A percentile compares a stretch with the other conserved stretches of the same genome.
Conservation (phyloP, 495 filamentous ascomycete genomes). For the Hapsidospora chrysogenum region DNA sequence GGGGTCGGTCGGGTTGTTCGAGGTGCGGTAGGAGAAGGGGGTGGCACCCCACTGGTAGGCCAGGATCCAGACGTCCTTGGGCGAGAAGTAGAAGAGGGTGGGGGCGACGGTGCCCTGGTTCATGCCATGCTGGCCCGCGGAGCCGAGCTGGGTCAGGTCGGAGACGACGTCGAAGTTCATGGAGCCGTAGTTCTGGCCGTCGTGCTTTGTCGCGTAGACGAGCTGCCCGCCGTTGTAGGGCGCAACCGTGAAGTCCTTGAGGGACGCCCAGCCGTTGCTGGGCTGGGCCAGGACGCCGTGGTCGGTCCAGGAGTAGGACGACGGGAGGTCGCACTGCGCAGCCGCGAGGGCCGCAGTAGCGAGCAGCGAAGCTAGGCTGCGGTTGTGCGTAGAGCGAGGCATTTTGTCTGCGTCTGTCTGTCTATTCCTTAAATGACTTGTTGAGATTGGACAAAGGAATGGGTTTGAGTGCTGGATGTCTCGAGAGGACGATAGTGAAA, state of each 20-base stretch:
- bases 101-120: conserved; percentile 35
- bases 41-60: conserved; percentile 43
- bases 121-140: conserved; percentile 36
- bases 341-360: conserved; percentile 6
- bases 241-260: conserved; percentile 43
- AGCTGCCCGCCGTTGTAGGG: conserved; percentile 36
- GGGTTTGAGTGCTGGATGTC: too few species aligned
- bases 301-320: conserved; percentile 38
- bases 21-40: conserved; percentile 41
- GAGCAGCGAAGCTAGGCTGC: conserved; percentile 9
- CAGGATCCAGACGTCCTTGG: conserved; percentile 42
- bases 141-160: conserved; percentile 36
- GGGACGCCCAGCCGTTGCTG: conserved; percentile 30
- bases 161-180: conserved; percentile 39
- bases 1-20: conserved; percentile 35
- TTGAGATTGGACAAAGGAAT: too few species aligned
- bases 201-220: conserved; percentile 32
- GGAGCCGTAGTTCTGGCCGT: conserved; percentile 29
- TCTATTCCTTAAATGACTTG: too few species aligned
- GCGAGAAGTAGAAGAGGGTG: conserved; percentile 42
- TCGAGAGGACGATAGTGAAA: too few species aligned
- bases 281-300: conserved; percentile 29
- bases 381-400: too few species aligned
- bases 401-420: too few species aligned
- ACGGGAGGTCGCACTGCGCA: conserved; percentile 31